Evolutionary conservation across 495 filamentous ascomycete species (phyloP), one percentile per base, ranked within the genome.

Genomic region (Trichoderma reesei): DNA sequence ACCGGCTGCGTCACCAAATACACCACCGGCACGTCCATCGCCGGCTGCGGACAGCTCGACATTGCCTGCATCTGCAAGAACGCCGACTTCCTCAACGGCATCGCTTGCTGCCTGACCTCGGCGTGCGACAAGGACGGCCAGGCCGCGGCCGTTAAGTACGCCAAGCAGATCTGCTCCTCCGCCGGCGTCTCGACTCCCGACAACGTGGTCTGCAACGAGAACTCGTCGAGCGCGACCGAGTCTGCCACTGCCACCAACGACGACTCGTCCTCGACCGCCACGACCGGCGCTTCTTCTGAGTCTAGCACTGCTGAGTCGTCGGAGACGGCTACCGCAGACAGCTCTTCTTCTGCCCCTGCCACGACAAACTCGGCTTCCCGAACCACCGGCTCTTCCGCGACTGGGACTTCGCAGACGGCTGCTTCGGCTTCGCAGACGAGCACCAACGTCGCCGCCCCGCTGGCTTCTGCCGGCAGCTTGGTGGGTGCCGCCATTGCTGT

Each of bases 11-110:
- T 81, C 10, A 74, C 73, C 41, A 66, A 72, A 39, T 76, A 79
- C 33, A 78, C 80, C 13, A 36, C 67, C 14, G 73, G 70, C 44
- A 64, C 64, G 61, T 56, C 67, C 39, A 76, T 75, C 63, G 79
- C 75, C 26, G 66, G 71, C 54, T 90, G 88, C 72, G 71, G 73
- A 10, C 39, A 41, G 51, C 44, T 84, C 56, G 81, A 88, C 64
- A 72, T 85, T 65, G 67, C 72, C 31, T 91, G 89, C 68, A 87
- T 90, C 65, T 92, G 89, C 73, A 67, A 68, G 8, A 76, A 79
- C 68, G 63, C 68, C 3, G 70, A 71, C 10, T 87, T 88, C 75
- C 76, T 92, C 59, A 67, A 59, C 41, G 64, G 71, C 31, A 82
- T 91, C 62, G 73, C 82, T 41, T 87, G 85, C 74, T 92, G 89